Evolutionary conservation across 2,329 filamentous ascomycete genomes (phyloP), one percentile per base, ranked within the genome.

Genomic region (Hymenoscyphus linearis): DNA sequence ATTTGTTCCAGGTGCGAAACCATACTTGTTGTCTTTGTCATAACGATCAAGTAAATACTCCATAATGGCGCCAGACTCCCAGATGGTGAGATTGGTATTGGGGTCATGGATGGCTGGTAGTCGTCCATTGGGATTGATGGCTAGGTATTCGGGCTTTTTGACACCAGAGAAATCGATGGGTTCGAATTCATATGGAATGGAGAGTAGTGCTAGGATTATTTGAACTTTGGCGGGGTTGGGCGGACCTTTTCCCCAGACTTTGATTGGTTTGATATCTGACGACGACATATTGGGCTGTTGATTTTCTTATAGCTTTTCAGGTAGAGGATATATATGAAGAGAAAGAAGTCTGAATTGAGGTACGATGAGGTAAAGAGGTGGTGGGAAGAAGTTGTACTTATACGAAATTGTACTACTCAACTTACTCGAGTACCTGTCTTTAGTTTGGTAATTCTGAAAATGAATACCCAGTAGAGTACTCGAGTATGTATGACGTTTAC

Each of bases 61-160:
- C 6, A 59, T 13, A n/a, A 59, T 59, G 16, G 58, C 58, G 31
- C 58, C 58, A 0, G 58, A 59, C 18, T 59, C 58, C 58, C 58
- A 59, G n/a, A 59, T 25, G 13, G 58, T 60, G 53, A 60, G 18
- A 10, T 36, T 27, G 6, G 53, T 55, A 25, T 60, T 60, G 2
- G 58, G 58, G n/a, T 60, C 58, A 5, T 55, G 26, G 16, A 60
- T 55, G 3, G 52, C n/a, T 12, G 58, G 53, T 1, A 60, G 26
- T 14, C 58, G 36, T 4, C 58, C 58, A 25, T 60, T 60, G 4
- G 58, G 58, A 14, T 60, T 60, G 9, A 60, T 25, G 14, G 26
- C 31, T 16, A 50, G 7, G n/a, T 56, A 60, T 12, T 55, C 52
- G 4, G 52, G 52, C 12, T 50, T 56, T 16, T 60, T 60, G 2